Evolutionary conservation across 2,329 filamentous ascomycete genomes (phyloP), one percentile per base, ranked within the genome.

Genomic region (Colletotrichum musicola): DNA sequence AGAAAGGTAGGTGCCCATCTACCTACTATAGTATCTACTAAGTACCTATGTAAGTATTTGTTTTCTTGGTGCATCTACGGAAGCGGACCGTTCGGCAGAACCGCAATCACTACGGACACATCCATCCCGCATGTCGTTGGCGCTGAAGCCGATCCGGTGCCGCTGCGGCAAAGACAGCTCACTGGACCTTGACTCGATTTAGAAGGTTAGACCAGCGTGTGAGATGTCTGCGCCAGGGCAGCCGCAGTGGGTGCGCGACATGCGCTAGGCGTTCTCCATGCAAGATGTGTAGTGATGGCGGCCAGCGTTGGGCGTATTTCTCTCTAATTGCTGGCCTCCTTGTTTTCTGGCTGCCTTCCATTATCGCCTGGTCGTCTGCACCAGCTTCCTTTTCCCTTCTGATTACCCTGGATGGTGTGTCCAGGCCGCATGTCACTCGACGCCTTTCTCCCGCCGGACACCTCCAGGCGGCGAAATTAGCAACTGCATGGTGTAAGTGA

Each of bases 171-270:
- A 68, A 53, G 20, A 25, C 35, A 18, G 49, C 55, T 53, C 42
- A 49, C 49, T 55, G 54, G 38, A 35, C 42, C 38, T 62, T 57
- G 50, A 38, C 67, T 62, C 20, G 27, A 55, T 68, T 59, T 64
- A 65, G 61, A 65, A 68, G 65, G 65, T 66, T 66, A 54, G 62
- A 61, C 64, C 57, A 68, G 57, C 53, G 57, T 58, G 68, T 59
- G 58, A 54, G 47, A 51, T 55, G 47, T 55, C 55, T 60, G 56
- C 65, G 54, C 38, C 62, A 68, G 62, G 49, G 66, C 68, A 68
- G 59, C 57, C 55, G 68, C 64, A 70, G 50, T 58, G 68, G 40
- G 47, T 70, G 64, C 57, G 56, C 64, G 59, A 63, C 59, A 20
- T 70, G 68, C 68, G 68, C 64, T 60, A 70, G 58, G 64, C 68